Percentiles rank a stretch among this genome's conserved stretches.
These are phyloP conservation scores for Amanita subjunquillea DNA, from an alignment of 768 basidiomycete genomes.

Conservation along the genomic window DNA sequence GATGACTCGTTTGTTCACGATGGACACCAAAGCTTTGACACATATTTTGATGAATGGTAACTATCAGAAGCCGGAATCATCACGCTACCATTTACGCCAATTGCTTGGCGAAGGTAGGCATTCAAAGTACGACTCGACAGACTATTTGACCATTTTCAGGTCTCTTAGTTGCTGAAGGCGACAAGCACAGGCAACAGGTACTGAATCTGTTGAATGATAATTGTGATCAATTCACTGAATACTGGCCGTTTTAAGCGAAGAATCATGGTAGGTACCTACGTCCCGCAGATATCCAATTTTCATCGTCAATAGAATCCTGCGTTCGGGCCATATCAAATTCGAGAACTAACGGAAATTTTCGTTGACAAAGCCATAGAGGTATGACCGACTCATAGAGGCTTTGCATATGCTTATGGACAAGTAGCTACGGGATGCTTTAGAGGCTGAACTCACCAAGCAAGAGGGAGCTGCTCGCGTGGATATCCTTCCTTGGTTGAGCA, in stretches of 20 bases:
- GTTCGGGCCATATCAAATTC: constrained; percentile 49
- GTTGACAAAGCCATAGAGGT: constrained; percentile 45
- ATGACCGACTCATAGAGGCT: neutral
- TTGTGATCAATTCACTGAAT: neutral
- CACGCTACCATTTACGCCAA: constrained; percentile 24
- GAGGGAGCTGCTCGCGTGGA: constrained; percentile 32
- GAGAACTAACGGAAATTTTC: constrained; percentile 47
- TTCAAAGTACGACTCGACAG: neutral
- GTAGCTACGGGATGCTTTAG: constrained; percentile 45
- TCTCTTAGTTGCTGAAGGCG: constrained; percentile 38
- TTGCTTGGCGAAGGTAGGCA: constrained; percentile 32
- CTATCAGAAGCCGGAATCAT: constrained; percentile 44
- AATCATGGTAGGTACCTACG: constrained; percentile 25
- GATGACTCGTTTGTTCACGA: constrained; percentile 37
- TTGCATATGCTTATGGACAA: neutral
- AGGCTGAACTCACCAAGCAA: constrained; percentile 20
- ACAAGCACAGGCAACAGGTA: constrained; percentile 37
- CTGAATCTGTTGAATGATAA: neutral
- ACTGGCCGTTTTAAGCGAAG: constrained; percentile 19
- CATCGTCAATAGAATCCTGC: constrained; percentile 42
- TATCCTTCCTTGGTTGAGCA: constrained; percentile 53
- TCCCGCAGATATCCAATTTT: neutral
- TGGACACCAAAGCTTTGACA: constrained; percentile 51
- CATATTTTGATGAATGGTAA: constrained; percentile 51
- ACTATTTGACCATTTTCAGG: constrained; percentile 20